Conservation (phyloP, 2,329 filamentous ascomycete genomes). For the Cordyceps cateniannulata region DNA sequence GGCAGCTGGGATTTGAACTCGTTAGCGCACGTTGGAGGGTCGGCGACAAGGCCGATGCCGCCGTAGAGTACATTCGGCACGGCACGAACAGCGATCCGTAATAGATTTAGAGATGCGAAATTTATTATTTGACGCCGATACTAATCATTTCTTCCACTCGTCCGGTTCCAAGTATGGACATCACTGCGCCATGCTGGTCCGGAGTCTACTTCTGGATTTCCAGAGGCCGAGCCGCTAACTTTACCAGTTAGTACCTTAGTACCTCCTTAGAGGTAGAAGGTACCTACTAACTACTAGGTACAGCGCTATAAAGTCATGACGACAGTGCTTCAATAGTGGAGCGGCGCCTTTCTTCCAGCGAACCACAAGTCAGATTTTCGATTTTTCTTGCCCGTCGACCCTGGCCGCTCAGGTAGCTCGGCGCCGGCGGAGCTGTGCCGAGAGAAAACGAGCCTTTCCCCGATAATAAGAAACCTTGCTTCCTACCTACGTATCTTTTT, state of each 20-base stretch:
- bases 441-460: neutral
- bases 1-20: neutral
- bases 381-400: neutral
- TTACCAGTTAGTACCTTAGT: too few species aligned
- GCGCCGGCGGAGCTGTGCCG: constrained; percentile 8
- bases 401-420: neutral
- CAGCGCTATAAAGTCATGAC: constrained; percentile 7
- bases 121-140: neutral
- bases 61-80: neutral
- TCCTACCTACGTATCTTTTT: neutral
- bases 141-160: neutral
- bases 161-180: too few species aligned
- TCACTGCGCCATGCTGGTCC: neutral
- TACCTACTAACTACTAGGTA: too few species aligned
- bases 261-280: too few species aligned
- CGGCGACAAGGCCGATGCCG: constrained; percentile 2
- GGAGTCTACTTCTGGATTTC: neutral
- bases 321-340: neutral
- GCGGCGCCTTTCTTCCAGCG: neutral
- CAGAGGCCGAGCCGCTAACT: too few species aligned
- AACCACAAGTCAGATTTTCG: neutral
- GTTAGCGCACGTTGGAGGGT: too few species aligned
- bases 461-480: neutral
- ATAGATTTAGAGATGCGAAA: neutral
- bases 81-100: neutral